Base-by-base conservation (phyloP, 1,284 basidiomycete species). In the Phylloboletellus chloephorus region DNA sequence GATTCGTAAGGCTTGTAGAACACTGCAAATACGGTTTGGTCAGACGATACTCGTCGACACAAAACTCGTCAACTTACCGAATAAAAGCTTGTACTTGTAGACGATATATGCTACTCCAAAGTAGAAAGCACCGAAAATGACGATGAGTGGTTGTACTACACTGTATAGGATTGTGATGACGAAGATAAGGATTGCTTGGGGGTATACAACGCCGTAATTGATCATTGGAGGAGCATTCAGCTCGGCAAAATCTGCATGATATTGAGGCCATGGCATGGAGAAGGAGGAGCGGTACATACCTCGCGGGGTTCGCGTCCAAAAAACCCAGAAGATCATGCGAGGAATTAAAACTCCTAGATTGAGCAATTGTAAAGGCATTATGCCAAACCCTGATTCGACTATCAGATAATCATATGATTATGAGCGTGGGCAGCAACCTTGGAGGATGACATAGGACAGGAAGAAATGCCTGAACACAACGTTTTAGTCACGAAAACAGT, bases 181-280 rank as follows among this genome's bases (percentile, higher is more conserved):
- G 65, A 98, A 98, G 54, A 98, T 83, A 31, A 98, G 74, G 45
- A 98, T 88, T 2, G 93, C 89, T 60, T 96, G 92, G 0, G 94
- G 94, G 59, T 97, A 95, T 7, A 95, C 86, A 19, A 80, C 70
- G 41, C 93, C 93, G 52, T 96, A 94, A 63, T 96, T 93, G 63
- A 98, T 86, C 80, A 91, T 89, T 0, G 95, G 93, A 9, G 95
- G 94, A 0, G 92, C 90, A 57, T 98, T 96, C n/a, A 96, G 73
- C 63, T 96, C 93, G 7, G 94, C 94, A 53, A 83, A 94, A 56
- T 98, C 94, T 87, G 51, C 23, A 12, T 33, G 13, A 22, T 29
- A 23, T 41, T 24, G 41, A 31, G 20, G 21, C 43, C 11, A 19
- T 41, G 29, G 19, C 22, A 8, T 7, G 1, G 19, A 37, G 31